Conservation (phyloP, 2,329 filamentous ascomycete species). For the Claviceps arundinis region DNA sequence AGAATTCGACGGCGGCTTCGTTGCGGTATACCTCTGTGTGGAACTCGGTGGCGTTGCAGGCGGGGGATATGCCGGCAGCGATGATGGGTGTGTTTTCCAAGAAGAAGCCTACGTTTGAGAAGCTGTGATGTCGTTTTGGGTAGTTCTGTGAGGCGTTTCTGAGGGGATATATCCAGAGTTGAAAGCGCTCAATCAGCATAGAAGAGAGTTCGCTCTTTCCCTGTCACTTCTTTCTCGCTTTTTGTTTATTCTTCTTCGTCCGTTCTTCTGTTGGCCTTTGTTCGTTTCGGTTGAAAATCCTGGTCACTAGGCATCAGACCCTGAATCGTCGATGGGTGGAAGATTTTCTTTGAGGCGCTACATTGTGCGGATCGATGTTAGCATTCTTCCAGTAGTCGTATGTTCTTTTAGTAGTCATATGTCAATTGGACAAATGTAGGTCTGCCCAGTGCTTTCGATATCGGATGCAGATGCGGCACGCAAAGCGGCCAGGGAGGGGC, state of each 20-base stretch:
- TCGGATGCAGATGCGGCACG: no score
- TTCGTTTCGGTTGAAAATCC: background rate
- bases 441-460: no score
- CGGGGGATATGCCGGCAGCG: conserved; percentile 60
- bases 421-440: no score
- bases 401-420: background rate
- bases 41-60: conserved; percentile 77
- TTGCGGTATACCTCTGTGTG: conserved; percentile 75
- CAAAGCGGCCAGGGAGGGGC: background rate
- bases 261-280: background rate
- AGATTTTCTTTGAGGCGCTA: conserved; percentile 40
- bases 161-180: background rate
- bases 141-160: no score
- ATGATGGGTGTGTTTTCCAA: conserved; percentile 66
- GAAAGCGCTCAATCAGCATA: background rate
- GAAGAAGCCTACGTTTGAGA: conserved; percentile 70
- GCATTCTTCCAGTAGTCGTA: background rate
- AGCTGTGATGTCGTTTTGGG: conserved; percentile 42
- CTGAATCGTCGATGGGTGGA: conserved; percentile 37
- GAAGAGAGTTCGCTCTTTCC: background rate
- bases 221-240: background rate
- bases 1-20: conserved; percentile 64
- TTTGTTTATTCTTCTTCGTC: background rate
- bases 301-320: conserved; percentile 27
- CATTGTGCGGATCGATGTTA: conserved; percentile 1